Evolutionary conservation across 208 protist species (phyloP), one percentile per base, ranked within the genome.

Genomic region (Acanthamoeba sp.): DNA sequence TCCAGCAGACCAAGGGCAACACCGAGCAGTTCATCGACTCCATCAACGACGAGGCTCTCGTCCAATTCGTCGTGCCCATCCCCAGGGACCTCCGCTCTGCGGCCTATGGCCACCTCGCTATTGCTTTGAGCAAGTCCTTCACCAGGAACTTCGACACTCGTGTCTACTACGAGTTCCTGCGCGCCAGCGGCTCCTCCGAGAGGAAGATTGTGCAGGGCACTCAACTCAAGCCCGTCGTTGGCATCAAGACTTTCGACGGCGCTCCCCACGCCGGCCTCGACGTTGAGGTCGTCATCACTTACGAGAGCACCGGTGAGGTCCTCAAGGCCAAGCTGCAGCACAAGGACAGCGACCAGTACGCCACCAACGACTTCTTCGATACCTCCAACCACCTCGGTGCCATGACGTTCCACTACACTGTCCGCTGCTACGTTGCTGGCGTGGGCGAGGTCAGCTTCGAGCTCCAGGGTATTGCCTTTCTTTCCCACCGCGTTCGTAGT

Each of bases 201-300:
- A 92, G 73, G 87, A 66, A 55, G 40, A n/a, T 92, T 5, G 57
- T 92, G 16, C 87, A 93, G 90, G 90, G 90, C 62, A 93, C 90
- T 59, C 90, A 93, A 40, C 36, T 93, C 34, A 93, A 93, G 66
- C 90, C 90, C 48, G 69, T 93, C 22, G 5, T 93, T 34, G 29
- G 45, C 42, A 36, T 84, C 27, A 93, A 57, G 40, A 78, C 57
- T 38, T 62, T 64, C 32, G 71, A 64, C 34, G 48, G 48, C 57
- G 27, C 42, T 3, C 64, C 71, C 36, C 90, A 93, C 64, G 66
- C 57, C 48, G 66, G 66, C 48, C 90, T 93, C 52, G 66, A 76
- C 34, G 69, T 93, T 48, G 87, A 92, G 27, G 87, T 34, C 40
- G 34, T 24, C 6, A 73, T 92, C 34, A 92, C 87, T 48, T 76